A percentile compares a stretch with the other conserved stretches of the same genome.
Evolutionary conservation across 305 asterid species (phyloP).

Genomic region (Solanum hybrid): DNA sequence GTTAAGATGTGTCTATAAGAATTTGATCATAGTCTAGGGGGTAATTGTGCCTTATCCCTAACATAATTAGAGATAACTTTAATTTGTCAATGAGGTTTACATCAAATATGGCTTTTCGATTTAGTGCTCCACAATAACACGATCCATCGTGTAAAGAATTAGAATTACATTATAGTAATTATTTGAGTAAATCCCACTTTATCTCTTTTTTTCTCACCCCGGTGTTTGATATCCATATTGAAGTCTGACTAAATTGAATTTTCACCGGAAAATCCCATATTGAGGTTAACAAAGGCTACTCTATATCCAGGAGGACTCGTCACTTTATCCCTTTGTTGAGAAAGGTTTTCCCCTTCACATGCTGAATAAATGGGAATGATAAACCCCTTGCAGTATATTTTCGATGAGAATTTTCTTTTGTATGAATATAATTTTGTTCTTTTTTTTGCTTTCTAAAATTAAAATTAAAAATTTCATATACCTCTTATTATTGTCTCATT

Average conservation of each 20-base stretch:
- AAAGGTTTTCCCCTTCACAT: background rate
- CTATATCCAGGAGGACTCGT: background rate
- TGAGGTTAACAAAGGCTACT: background rate
- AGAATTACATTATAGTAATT: background rate
- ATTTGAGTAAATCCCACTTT: background rate
- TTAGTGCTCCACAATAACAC: background rate
- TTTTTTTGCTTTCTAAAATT: background rate
- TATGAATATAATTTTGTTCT: background rate
- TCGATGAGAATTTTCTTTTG: background rate
- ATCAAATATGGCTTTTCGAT: background rate
- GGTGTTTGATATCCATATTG: too few species aligned
- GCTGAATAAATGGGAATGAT: background rate
- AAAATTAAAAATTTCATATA: background rate
- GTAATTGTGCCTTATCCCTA: too few species aligned
- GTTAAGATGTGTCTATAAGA: too few species aligned
- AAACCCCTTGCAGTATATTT: background rate
- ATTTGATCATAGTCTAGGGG: too few species aligned
- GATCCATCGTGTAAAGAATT: background rate
- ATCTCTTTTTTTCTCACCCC: background rate
- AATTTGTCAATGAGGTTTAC: background rate
- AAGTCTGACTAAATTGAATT: too few species aligned
- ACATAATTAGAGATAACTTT: background rate
- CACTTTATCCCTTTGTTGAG: background rate
- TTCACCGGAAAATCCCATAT: fast-evolving
- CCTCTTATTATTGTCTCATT: background rate